Evolutionary conservation across 805 yeast species (phyloP).

Genomic region (Saccharomycopsis lassenensis): DNA sequence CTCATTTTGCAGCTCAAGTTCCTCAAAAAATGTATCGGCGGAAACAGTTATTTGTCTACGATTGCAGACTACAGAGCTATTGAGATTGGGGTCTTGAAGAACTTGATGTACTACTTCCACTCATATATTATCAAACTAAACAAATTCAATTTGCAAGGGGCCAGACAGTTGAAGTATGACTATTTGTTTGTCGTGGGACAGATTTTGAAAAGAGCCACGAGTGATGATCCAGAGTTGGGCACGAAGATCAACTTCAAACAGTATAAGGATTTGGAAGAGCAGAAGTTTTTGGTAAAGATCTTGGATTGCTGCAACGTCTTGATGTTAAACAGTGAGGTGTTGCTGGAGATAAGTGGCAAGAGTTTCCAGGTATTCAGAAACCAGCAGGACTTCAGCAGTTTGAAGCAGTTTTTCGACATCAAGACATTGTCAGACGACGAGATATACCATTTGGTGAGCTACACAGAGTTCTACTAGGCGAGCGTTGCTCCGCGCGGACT

Average conservation of each 20-base stretch:
- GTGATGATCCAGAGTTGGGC: background rate
- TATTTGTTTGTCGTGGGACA: constrained; percentile 7
- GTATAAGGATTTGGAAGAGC: constrained; percentile 6
- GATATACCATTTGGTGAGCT: constrained; percentile 13
- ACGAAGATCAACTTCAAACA: background rate
- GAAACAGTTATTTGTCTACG: constrained; percentile 8
- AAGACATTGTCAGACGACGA: constrained; percentile 9
- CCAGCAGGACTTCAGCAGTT: constrained; percentile 1
- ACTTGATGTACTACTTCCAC: constrained; percentile 11
- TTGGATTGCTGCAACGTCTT: constrained; percentile 15
- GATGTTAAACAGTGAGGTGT: constrained; percentile 4
- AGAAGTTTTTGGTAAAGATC: constrained; percentile 8
- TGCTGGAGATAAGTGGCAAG: constrained; percentile 1
- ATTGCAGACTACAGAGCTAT: constrained; percentile 6
- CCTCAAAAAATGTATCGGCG: constrained; percentile 12
- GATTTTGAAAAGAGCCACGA: constrained; percentile 3
- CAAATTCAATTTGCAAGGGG: constrained; percentile 8
- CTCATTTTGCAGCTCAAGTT: constrained; percentile 9
- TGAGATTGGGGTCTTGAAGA: constrained; percentile 7
- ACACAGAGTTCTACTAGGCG: constrained; percentile 1
- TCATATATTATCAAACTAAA: constrained; percentile 17
- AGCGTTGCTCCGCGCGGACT: no score
- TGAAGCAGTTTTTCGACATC: constrained; percentile 2
- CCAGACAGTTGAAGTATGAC: constrained; percentile 12
- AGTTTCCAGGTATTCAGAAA: background rate